phyloP scores from a whole-genome alignment of 768 basidiomycete genomes.

The Gymnopilus dilepis region DNA sequence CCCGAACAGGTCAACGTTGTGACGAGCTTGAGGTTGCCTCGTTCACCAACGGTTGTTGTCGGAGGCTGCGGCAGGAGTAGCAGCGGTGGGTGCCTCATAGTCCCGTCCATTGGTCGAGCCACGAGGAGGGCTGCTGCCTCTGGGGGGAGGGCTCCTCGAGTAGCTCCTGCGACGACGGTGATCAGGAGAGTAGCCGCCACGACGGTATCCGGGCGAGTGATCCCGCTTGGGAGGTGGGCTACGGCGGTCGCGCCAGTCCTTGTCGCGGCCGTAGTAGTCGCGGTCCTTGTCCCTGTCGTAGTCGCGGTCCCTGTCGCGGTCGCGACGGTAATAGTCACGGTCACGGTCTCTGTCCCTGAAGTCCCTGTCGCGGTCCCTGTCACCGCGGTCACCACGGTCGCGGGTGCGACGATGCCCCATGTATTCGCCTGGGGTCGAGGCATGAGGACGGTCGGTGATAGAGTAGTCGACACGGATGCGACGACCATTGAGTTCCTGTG shows the following conservation, averaged over 20 bases:
- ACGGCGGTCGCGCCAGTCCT: slow-evolving; percentile 83
- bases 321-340: slow-evolving; percentile 42
- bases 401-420: slow-evolving; percentile 85
- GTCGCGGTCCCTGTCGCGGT: slow-evolving; percentile 60
- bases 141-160: slow-evolving; percentile 80
- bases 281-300: slow-evolving; percentile 60
- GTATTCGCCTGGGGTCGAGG: slow-evolving; percentile 97
- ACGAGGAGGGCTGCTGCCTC: slow-evolving; percentile 62
- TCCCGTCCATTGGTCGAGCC: slow-evolving; percentile 38
- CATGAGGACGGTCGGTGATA: slow-evolving; percentile 91
- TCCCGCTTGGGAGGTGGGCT: slow-evolving; percentile 70
- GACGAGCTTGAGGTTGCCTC: slow-evolving; percentile 21
- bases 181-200: slow-evolving; percentile 76
- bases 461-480: slow-evolving; percentile 97
- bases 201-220: not conserved
- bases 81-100: slow-evolving; percentile 36
- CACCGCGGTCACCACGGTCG: slow-evolving; percentile 44
- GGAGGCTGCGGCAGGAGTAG: slow-evolving; percentile 42
- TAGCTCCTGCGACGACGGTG: slow-evolving; percentile 78
- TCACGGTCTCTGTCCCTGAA: slow-evolving; percentile 43
- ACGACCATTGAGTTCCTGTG: slow-evolving; percentile 90
- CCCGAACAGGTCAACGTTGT: slow-evolving; percentile 21
- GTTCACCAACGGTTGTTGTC: slow-evolving; percentile 67
- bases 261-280: slow-evolving; percentile 73
- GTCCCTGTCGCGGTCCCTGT: slow-evolving; percentile 43